Conservation (phyloP, 306 rosid species). For the Phaseolus lunatus region DNA sequence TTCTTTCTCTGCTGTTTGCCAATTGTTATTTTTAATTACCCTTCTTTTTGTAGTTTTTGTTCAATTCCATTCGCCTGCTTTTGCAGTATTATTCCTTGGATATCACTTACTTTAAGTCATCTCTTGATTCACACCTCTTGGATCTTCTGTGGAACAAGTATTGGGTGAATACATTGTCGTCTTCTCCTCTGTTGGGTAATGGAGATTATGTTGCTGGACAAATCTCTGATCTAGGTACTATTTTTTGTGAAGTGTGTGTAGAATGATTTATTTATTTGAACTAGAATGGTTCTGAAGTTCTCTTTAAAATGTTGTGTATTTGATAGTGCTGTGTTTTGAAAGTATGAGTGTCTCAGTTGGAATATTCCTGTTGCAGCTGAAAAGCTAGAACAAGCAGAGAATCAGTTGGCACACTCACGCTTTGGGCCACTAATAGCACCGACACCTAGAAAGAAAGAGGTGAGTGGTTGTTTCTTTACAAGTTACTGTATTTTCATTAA, state of each 20-base stretch:
- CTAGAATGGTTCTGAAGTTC: constrained; percentile 14
- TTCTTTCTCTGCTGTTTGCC: background rate
- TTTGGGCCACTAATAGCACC: constrained; percentile 82
- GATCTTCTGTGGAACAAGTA: constrained; percentile 95
- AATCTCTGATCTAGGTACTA: constrained; percentile 89
- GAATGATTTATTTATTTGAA: background rate
- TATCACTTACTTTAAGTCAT: constrained; percentile 92
- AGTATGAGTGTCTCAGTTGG: constrained; percentile 31
- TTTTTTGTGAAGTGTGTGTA: background rate
- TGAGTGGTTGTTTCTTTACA: constrained; percentile 39
- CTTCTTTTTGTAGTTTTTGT: background rate
- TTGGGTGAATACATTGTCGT: constrained; percentile 92
- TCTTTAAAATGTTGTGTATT: background rate
- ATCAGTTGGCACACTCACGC: constrained; percentile 90
- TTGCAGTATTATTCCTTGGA: constrained; percentile 94
- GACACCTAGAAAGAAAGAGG: constrained; percentile 88
- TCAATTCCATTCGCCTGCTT: constrained; percentile 40
- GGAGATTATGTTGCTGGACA: constrained; percentile 98
- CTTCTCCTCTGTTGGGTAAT: constrained; percentile 92
- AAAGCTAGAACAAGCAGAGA: constrained; percentile 95
- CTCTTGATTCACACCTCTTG: constrained; percentile 93
- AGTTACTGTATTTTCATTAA: background rate
- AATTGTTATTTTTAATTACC: background rate
- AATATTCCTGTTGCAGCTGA: constrained; percentile 70
- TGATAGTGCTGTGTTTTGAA: background rate